Evolutionary conservation across 345 rosid species (phyloP).

Genomic region (Citrus maxima): DNA sequence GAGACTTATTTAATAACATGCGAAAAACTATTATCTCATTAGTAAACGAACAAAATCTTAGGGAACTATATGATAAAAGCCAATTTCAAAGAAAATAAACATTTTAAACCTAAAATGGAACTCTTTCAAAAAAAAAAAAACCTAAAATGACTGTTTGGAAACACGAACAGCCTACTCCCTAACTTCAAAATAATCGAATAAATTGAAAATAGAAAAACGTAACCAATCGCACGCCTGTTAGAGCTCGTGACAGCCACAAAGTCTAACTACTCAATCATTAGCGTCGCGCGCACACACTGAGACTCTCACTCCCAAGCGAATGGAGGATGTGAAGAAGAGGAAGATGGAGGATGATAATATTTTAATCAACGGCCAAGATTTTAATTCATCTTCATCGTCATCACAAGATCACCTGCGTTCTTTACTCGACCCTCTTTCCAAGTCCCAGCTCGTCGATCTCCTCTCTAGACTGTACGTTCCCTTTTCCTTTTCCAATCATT

Average conservation of each 20-base stretch:
- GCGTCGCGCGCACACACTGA: not conserved
- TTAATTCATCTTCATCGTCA: not conserved
- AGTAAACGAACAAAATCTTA: not conserved
- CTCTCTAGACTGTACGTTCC: constrained; percentile 51
- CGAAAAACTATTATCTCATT: not conserved
- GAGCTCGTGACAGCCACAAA: not conserved
- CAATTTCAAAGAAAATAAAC: not conserved
- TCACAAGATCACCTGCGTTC: constrained; percentile 48
- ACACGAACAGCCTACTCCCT: not conserved
- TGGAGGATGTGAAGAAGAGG: constrained; percentile 58
- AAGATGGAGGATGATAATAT: constrained; percentile 54
- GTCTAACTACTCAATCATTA: not conserved
- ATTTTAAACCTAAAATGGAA: no score
- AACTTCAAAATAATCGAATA: no score
- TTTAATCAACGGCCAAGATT: constrained; percentile 20
- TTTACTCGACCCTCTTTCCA: constrained; percentile 59
- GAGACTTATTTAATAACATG: not conserved
- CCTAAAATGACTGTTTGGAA: not conserved
- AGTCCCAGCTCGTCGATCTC: constrained; percentile 66
- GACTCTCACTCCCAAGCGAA: not conserved
- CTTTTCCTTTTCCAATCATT: not conserved
- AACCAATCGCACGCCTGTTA: not conserved
- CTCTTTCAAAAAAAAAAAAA: not conserved
- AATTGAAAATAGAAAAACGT: no score
- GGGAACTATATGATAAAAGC: not conserved